phyloP scores from a whole-genome alignment of 2,329 filamentous ascomycete genomes.

The Venturia effusa region DNA sequence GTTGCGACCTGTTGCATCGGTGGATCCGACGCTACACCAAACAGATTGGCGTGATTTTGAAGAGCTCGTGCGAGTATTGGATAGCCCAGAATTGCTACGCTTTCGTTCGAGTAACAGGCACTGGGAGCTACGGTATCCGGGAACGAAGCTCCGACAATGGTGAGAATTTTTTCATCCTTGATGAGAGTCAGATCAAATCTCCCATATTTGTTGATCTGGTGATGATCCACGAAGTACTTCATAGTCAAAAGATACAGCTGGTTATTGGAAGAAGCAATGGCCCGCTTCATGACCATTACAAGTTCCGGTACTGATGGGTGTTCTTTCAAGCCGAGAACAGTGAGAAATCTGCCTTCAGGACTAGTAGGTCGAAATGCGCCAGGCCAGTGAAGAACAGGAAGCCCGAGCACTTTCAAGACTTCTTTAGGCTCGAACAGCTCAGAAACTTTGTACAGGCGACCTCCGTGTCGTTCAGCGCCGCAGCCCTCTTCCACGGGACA shows the following conservation, averaged over 20 bases:
- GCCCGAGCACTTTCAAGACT: conserved; percentile 53
- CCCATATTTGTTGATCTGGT: conserved; percentile 66
- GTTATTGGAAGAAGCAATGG: conserved; percentile 39
- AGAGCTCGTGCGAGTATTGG: conserved; percentile 65
- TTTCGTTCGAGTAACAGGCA: conserved; percentile 73
- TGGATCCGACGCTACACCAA: conserved; percentile 77
- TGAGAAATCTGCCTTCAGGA: conserved; percentile 64
- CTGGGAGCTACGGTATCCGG: conserved; percentile 58
- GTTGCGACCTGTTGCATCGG: conserved; percentile 67
- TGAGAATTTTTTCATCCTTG: conserved; percentile 44
- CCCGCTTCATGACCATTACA: conserved; percentile 63
- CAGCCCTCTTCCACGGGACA: conserved; percentile 60
- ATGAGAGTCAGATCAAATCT: conserved; percentile 45
- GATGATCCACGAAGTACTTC: conserved; percentile 72
- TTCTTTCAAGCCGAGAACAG: conserved; percentile 59
- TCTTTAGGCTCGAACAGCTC: conserved; percentile 76
- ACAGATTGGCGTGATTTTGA: conserved; percentile 70
- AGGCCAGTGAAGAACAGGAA: conserved; percentile 78
- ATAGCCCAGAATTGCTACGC: conserved; percentile 69
- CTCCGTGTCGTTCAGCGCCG: conserved; percentile 14
- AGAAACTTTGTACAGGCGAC: conserved; percentile 54
- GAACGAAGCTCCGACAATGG: conserved; percentile 54
- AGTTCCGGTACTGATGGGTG: conserved; percentile 64
- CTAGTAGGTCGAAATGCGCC: conserved; percentile 55
- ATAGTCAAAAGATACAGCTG: conserved; percentile 57